Conservation (phyloP, 2,329 filamentous ascomycete genomes). For the Aspergillus puulaauensis region DNA sequence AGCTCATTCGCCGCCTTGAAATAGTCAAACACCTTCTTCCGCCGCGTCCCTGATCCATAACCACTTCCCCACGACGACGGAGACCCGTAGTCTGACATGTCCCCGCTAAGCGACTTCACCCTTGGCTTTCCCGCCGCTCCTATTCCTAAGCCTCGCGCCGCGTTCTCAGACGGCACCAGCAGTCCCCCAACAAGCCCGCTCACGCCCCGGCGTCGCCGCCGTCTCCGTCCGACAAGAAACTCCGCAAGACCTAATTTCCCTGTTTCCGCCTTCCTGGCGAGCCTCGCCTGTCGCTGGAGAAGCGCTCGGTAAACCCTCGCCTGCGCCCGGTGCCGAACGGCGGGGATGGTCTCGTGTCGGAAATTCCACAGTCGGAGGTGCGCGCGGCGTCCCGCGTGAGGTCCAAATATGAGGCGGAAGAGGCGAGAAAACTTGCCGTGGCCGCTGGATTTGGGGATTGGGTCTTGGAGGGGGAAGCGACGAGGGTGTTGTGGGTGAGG, state of each 20-base stretch:
- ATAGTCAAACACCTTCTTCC: conserved; percentile 75
- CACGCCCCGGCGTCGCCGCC: conserved; percentile 20
- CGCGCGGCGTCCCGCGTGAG: conserved; percentile 62
- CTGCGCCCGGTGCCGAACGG: conserved; percentile 69
- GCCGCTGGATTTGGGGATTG: neutral
- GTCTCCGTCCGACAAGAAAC: conserved; percentile 25
- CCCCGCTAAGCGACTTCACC: conserved; percentile 5
- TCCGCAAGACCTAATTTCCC: conserved; percentile 24
- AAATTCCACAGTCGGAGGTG: conserved; percentile 68
- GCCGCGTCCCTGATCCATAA: conserved; percentile 59
- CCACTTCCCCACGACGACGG: conserved; percentile 21
- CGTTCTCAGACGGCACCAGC: conserved; percentile 11
- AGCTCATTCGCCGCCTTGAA: conserved; percentile 71
- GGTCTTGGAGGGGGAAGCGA: conserved; percentile 19
- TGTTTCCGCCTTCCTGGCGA: conserved; percentile 45
- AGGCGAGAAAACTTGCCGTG: conserved; percentile 47
- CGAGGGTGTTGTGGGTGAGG: conserved; percentile 14
- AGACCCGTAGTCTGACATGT: conserved; percentile 26
- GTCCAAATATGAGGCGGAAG: conserved; percentile 62
- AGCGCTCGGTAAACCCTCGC: conserved; percentile 75
- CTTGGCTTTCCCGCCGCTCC: conserved; percentile 15
- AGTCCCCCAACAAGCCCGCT: conserved; percentile 7
- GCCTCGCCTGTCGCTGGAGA: conserved; percentile 61
- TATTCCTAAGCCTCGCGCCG: conserved; percentile 4
- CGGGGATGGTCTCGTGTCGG: conserved; percentile 72